These are phyloP conservation scores for Digitaria exilis DNA, from an alignment of 202 grass and related monocot genomes.

Conservation along the genomic window DNA sequence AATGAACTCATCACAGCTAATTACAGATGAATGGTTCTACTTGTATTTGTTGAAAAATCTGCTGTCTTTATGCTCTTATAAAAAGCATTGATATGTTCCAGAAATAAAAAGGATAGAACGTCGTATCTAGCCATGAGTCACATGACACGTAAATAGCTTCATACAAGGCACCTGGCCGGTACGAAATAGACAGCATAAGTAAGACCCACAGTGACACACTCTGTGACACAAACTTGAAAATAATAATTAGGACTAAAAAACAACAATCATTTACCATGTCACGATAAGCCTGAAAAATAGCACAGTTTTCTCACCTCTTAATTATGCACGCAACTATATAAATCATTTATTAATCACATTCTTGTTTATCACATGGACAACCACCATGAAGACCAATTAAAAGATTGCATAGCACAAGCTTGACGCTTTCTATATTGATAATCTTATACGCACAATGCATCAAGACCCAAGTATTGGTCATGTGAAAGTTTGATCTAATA, in stretches of 20 bases:
- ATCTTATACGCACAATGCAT: neutral
- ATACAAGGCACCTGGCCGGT: neutral
- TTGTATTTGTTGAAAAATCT: neutral
- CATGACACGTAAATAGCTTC: neutral
- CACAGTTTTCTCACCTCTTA: neutral
- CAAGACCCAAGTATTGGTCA: slow-evolving; percentile 10
- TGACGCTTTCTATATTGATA: neutral
- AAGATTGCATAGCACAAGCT: slow-evolving; percentile 4
- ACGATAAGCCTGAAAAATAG: slow-evolving; percentile 1
- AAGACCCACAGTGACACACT: neutral
- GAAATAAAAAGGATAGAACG: neutral
- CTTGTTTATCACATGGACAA: neutral
- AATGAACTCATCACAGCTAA: neutral
- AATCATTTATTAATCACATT: neutral
- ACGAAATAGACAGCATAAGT: neutral
- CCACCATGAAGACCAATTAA: neutral
- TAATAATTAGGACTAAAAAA: slow-evolving; percentile 1
- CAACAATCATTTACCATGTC: neutral
- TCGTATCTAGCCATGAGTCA: neutral
- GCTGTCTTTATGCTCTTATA: slow-evolving; percentile 1
- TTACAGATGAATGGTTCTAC: slow-evolving; percentile 1
- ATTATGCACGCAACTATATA: neutral
- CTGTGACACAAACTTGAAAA: neutral
- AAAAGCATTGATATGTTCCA: neutral
- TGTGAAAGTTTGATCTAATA: slow-evolving; percentile 17